phyloP scores from a whole-genome alignment of 2,329 filamentous ascomycete genomes.

The Alternaria novae-zelandiae region DNA sequence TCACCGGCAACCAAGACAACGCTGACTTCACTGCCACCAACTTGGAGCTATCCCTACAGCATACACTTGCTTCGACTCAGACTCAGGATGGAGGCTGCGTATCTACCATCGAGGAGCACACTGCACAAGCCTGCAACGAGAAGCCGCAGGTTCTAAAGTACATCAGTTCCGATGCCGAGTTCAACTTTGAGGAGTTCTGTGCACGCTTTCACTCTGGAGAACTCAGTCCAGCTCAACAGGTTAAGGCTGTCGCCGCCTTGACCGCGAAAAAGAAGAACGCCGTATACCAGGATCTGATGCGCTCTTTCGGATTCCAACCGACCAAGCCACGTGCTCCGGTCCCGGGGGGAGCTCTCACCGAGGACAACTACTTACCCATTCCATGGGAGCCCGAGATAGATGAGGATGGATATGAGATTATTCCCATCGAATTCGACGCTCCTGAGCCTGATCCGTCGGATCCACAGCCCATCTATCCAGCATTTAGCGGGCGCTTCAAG shows the following conservation, averaged over 20 bases:
- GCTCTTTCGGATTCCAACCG: background rate
- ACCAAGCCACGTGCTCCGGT: background rate
- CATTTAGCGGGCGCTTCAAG: constrained; percentile 25
- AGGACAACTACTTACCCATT: constrained; percentile 5
- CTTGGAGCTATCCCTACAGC: background rate
- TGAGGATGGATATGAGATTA: background rate
- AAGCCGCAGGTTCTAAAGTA: background rate
- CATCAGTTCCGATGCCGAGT: background rate
- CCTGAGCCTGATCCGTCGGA: background rate
- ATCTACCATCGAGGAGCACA: background rate
- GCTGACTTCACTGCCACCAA: background rate
- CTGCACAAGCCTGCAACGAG: background rate
- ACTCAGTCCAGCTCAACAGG: background rate
- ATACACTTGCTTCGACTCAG: background rate
- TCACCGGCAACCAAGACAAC: background rate
- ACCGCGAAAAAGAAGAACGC: background rate
- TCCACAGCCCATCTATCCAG: constrained; percentile 17
- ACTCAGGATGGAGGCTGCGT: background rate
- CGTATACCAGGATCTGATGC: constrained; percentile 1
- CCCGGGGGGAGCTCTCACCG: background rate
- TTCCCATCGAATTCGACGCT: background rate
- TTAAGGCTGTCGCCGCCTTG: background rate
- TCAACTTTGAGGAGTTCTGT: background rate
- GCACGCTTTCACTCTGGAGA: background rate
- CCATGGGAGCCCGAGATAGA: background rate